Base-by-base conservation (phyloP, 2,329 filamentous ascomycete genomes). In the Cyclaneusma minus region DNA sequence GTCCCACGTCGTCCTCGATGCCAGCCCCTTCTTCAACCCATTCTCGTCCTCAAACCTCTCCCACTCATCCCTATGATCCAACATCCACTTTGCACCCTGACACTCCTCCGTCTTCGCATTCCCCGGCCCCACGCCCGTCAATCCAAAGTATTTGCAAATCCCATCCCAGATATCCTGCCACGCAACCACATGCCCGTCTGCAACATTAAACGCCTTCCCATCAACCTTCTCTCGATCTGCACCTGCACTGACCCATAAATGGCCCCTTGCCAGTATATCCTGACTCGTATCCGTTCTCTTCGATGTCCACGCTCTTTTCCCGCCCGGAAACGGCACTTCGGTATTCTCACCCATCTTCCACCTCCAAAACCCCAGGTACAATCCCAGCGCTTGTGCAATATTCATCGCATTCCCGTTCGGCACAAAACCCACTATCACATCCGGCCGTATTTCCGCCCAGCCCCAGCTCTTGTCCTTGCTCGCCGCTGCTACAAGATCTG, bases 381-480 rank as follows among this genome's bases (percentile, higher is more conserved):
- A 44, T 4, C 43, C 51, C 0, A 59, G 35, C 4, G 45, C 47
- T 36, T 57, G 49, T 4, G 54, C 52, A 11, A 56, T 44, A 25
- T 48, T 52, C 43, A 56, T 55, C 17, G 51, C 44, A 25, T 58
- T 58, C 35, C 49, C 50, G 34, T 50, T 51, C 5, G 56, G 55
- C 7, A 57, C 54, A 33, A 55, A 55, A 4, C 55, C 55, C 14
- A 50, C 37, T 31, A 61, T 56, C 17, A 50, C 40, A 31, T 60
- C 55, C 0, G 56, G 55, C 5, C 53, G 50, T 10, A 58, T 45
- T 30, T 58, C 54, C 33, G 48, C 52, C 48, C 52, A 60, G 8
- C 44, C 50, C 56, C 56, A 60, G 0, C 31, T 13, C 39, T 58
- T 56, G 2, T 49, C 51, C 27, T 45, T 35, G 2, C 7, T 45